Conservation (phyloP, 225 moss, liverwort and hornwort species). For the Pseudoscleropodium purum region DNA sequence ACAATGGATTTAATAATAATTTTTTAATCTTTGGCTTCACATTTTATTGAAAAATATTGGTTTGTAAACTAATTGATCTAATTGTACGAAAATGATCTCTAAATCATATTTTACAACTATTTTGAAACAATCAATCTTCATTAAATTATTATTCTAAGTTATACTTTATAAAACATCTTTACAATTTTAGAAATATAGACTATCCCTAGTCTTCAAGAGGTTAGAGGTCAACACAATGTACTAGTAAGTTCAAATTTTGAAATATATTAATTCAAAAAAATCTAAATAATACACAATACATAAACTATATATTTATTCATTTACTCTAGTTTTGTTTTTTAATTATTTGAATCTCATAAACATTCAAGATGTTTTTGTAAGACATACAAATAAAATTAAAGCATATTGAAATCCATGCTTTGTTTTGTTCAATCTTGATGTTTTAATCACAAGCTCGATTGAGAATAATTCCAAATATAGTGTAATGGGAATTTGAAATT, state of each 20-base stretch:
- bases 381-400: neutral
- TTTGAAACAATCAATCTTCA: too few species aligned
- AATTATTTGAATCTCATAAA: neutral
- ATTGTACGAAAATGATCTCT: too few species aligned
- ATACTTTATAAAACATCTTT: too few species aligned
- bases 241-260: neutral
- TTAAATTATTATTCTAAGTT: too few species aligned
- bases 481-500: neutral
- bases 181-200: too few species aligned
- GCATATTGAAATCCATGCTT: neutral
- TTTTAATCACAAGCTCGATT: accelerated
- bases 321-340: neutral
- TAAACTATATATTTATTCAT: neutral
- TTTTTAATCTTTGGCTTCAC: too few species aligned
- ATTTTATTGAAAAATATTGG: too few species aligned
- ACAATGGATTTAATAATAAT: too few species aligned
- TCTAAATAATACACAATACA: neutral
- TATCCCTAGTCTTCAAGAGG: accelerated
- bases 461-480: neutral
- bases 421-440: neutral
- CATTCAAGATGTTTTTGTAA: neutral
- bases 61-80: too few species aligned
- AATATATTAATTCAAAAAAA: neutral
- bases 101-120: too few species aligned
- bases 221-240: neutral